Conservation (phyloP, 2,329 filamentous ascomycete genomes). For the Cladophialophora chaetospira region DNA sequence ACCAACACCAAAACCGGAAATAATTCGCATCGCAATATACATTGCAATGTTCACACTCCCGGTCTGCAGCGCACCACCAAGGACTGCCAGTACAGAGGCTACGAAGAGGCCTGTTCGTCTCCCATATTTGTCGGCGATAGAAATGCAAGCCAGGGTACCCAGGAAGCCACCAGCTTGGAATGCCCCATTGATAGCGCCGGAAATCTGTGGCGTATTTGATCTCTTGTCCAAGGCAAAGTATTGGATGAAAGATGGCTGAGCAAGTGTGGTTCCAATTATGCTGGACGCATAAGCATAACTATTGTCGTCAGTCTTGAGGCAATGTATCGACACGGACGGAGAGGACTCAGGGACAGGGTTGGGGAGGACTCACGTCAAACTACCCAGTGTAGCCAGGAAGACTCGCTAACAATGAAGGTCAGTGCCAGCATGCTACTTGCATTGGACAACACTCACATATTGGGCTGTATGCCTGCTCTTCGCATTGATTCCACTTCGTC, state of each 20-base stretch:
- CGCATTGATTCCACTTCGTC: too few relatives aligned
- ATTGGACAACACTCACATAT: too few relatives aligned
- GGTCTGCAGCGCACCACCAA: neutral
- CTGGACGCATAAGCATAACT: constrained; percentile 38
- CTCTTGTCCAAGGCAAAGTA: constrained; percentile 47
- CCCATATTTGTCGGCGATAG: constrained; percentile 3
- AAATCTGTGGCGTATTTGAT: constrained; percentile 41
- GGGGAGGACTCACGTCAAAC: too few relatives aligned
- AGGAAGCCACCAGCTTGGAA: constrained; percentile 11
- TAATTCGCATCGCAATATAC: constrained; percentile 17
- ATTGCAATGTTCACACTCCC: constrained; percentile 11
- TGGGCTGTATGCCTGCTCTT: too few relatives aligned
- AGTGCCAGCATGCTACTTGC: too few relatives aligned
- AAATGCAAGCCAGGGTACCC: constrained; percentile 43
- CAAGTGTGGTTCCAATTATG: constrained; percentile 47
- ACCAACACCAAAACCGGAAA: constrained; percentile 14
- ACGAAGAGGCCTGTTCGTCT: constrained; percentile 4
- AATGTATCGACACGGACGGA: too few relatives aligned
- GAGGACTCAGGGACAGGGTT: too few relatives aligned
- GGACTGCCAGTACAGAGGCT: neutral
- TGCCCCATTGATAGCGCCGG: constrained; percentile 31
- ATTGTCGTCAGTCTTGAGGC: too few relatives aligned
- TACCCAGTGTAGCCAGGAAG: too few relatives aligned
- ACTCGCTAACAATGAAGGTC: too few relatives aligned
- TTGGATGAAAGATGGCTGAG: constrained; percentile 39